Evolutionary conservation across 164 flowering plant species (phyloP).

Genomic region (Kalanchoe fedtschenkoi): DNA sequence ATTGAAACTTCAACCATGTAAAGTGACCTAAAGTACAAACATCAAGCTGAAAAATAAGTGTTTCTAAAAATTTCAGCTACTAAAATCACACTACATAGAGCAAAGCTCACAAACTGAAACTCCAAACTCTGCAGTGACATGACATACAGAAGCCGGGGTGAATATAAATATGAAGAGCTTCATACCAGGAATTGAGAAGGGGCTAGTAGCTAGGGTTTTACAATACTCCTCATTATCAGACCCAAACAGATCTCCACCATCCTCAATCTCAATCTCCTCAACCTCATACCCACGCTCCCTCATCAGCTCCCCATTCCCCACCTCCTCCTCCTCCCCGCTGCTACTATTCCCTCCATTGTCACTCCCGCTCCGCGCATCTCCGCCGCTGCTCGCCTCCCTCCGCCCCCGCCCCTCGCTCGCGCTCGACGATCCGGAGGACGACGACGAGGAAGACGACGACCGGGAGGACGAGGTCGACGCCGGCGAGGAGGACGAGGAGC

Average conservation of each 20-base stretch:
- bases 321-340: conserved; percentile 33
- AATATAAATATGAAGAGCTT: background rate
- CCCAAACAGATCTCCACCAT: conserved; percentile 70
- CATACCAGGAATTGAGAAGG: conserved; percentile 60
- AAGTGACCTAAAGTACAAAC: background rate
- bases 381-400: conserved; percentile 22
- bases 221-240: conserved; percentile 78
- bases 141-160: too few relatives aligned
- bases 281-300: conserved; percentile 2
- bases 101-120: too few relatives aligned
- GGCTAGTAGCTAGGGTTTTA: conserved; percentile 50
- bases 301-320: conserved; percentile 12
- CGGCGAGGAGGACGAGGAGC: conserved; percentile 35
- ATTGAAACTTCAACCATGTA: too few relatives aligned
- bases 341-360: conserved; percentile 28
- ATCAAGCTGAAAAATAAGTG: background rate
- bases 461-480: conserved; percentile 44
- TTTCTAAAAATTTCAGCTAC: too few relatives aligned
- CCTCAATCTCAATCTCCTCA: conserved; percentile 20
- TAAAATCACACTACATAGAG: too few relatives aligned
- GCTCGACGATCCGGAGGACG: conserved; percentile 37
- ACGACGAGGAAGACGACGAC: conserved; percentile 42
- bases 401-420: conserved; percentile 28
- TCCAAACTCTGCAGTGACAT: too few relatives aligned
- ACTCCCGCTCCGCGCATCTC: conserved; percentile 11